Evolutionary conservation across 257 asterid species (phyloP), one percentile per base, ranked within the genome.

Genomic region (Nicotiana obtusifolia): DNA sequence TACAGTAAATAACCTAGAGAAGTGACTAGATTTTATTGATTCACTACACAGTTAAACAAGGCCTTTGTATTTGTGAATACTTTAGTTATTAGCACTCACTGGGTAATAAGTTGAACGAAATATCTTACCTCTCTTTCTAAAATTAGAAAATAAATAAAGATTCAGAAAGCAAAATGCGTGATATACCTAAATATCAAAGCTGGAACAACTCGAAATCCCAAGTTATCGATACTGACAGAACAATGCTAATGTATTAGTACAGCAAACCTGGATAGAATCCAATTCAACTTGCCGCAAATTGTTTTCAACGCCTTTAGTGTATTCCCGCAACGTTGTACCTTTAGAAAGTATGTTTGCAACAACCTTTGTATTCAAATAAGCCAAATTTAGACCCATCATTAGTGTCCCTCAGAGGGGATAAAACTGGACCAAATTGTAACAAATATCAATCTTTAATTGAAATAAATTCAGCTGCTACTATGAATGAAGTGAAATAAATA

Each of bases 251-350:
- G 78, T 41, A 71, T 47, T 22, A 44, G 31, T 6, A 44, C 35
- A 44, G 84, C 85, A 85, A 67, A 95, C 99, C 98, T 96, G 97
- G 75, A 96, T 94, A 15, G 98, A 96, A 82, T 96, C 98, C 66
- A 94, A 90, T 83, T 96, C 99, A 62, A 88, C 88, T 84, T 94
- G 93, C 86, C 98, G 87, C 61, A 96, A 85, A 89, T 92, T 93
- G 92, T 90, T 94, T 88, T 96, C 99, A 8, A 96, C 98, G 81
- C 93, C 99, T 88, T 87, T 94, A 64, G 98, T 90, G 86, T 94
- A 92, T 85, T 94, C 98, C 87, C 99, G 90, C 86, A 92, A 79
- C 17, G 89, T 91, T 44, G 96, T 86, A 81, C 99, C 99, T 87
- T 94, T 92, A 17, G 98, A 91, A 84, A 96, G 87, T 86, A 96